Base-by-base conservation (phyloP, 2,329 filamentous ascomycete genomes). In the Cladobotryum protrusum region DNA sequence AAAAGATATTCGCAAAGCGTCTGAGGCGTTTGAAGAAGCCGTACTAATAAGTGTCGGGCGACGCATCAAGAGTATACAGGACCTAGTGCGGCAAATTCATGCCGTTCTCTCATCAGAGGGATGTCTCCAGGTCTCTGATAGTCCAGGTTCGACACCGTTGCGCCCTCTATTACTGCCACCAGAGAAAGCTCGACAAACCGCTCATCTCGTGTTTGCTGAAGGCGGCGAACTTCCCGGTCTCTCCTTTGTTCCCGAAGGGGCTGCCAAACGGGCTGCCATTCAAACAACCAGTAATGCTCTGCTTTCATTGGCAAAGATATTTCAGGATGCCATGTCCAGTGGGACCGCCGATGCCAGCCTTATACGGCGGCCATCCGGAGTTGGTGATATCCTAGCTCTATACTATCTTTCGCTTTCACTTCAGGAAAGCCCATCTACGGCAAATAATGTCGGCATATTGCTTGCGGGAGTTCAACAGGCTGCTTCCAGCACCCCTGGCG, bases 391-490 rank as follows among this genome's bases (percentile, higher is more conserved):
- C 35, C 71, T 99, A 34, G 89, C 91, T 2, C 78, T 99, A 12
- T 99, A 99, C 66, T 99, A 99, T 62, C 76, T 99, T 3, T 99
- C 93, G 0, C 73, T 99, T 3, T 95, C 93, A 0, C 76, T 99
- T 2, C 93, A 96, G 56, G 91, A 93, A 43, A 97, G 93, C 60
- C 93, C 93, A 2, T 99, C 93, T 0, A 99, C 93, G 0, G 93
- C 93, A 1, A 99, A 99, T 65, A 99, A 99, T 64, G 91, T 99
- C 12, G 93, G 93, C 3, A 99, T 99, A 49, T 76, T 99, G 24
- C 81, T 99, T n/a, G 93, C 93, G 5, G 89, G 93, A 50, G 87
- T 97, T 17, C 93, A 96, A 62, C 90, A 95, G 51, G 52, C 64
- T 8, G 56, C 59, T 20, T 63, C 74, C 13, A 43, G 35, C 17